Conservation (phyloP, 2,329 filamentous ascomycete genomes). For the Sclerotinia nivalis region DNA sequence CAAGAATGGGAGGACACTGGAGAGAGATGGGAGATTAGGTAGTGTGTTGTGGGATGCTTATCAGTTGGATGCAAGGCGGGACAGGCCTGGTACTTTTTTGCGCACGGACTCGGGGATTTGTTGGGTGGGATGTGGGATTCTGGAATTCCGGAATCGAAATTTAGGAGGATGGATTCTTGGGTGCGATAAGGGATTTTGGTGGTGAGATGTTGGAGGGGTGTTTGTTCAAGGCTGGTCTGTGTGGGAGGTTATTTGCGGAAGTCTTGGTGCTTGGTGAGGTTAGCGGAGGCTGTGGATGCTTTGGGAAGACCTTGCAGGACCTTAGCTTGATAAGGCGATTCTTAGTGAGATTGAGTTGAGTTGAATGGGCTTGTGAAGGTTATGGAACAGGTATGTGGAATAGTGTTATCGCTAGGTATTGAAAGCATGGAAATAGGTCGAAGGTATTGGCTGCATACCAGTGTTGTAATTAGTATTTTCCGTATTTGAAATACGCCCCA, state of each 20-base stretch:
- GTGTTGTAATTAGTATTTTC: background rate
- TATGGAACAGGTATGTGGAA: too few relatives aligned
- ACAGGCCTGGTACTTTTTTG: background rate
- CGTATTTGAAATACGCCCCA: background rate
- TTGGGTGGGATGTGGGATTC: background rate
- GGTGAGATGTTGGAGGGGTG: background rate
- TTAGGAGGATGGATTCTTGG: background rate
- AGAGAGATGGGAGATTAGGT: background rate
- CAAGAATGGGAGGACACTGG: background rate
- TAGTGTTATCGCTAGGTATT: background rate
- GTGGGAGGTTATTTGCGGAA: background rate
- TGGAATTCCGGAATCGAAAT: background rate
- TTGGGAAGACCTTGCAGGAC: background rate
- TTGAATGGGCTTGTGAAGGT: background rate
- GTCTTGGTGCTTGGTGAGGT: constrained; percentile 3
- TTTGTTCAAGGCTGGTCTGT: background rate
- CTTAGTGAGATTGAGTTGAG: background rate
- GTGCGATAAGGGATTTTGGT: background rate
- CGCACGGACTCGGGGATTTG: constrained; percentile 12
- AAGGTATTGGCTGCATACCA: background rate
- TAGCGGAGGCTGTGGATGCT: background rate
- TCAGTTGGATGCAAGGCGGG: constrained; percentile 3
- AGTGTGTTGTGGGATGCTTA: constrained; percentile 4
- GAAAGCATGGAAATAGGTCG: background rate
- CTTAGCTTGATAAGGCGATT: background rate